These are phyloP conservation scores for Neurospora sp. DNA, from an alignment of 495 filamentous ascomycete genomes.

Conservation along the genomic window DNA sequence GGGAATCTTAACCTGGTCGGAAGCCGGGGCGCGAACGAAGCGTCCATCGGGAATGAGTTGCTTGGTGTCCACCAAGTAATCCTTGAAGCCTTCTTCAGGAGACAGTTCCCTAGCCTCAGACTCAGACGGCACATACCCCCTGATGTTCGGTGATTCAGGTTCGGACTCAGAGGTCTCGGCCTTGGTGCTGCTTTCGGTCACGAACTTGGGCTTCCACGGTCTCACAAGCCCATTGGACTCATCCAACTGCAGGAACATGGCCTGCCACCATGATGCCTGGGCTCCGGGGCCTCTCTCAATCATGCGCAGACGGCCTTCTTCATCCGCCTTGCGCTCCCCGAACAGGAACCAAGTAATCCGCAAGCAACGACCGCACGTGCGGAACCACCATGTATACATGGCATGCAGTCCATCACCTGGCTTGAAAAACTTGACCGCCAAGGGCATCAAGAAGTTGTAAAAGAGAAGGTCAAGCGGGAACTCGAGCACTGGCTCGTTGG, in stretches of 20 bases:
- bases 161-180: slow-evolving; percentile 16
- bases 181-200: slow-evolving; percentile 23
- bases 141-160: slow-evolving; percentile 9
- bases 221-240: slow-evolving; percentile 19
- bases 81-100: slow-evolving; percentile 9
- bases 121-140: neutral
- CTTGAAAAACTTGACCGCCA: slow-evolving; percentile 69
- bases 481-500: slow-evolving; percentile 81
- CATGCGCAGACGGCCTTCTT: slow-evolving; percentile 54
- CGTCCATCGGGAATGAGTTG: slow-evolving; percentile 55
- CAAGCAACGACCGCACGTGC: slow-evolving; percentile 67
- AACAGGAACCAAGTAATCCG: slow-evolving; percentile 90
- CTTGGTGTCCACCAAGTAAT: slow-evolving; percentile 31
- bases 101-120: neutral
- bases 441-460: slow-evolving; percentile 90
- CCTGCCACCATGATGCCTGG: slow-evolving; percentile 20
- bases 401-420: slow-evolving; percentile 73
- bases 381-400: slow-evolving; percentile 96
- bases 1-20: slow-evolving; percentile 86
- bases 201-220: slow-evolving; percentile 32
- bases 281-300: slow-evolving; percentile 13
- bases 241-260: slow-evolving; percentile 28
- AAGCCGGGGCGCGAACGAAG: slow-evolving; percentile 82
- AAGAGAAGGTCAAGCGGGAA: slow-evolving; percentile 91
- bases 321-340: slow-evolving; percentile 65